Evolutionary conservation across 768 basidiomycete genomes (phyloP).

Genomic region (Tubosaeta brunneosetosa): DNA sequence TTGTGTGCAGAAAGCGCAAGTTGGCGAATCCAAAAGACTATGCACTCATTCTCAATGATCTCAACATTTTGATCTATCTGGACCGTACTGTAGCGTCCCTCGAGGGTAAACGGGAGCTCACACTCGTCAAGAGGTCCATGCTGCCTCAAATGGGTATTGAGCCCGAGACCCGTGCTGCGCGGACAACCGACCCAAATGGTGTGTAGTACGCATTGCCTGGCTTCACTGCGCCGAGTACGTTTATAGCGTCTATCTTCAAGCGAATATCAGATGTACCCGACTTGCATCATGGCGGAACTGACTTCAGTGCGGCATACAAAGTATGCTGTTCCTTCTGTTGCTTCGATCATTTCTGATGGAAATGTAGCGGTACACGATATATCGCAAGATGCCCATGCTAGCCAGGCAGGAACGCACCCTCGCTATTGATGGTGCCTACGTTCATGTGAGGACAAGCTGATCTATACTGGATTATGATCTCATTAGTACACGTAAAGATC

Average conservation of each 20-base stretch:
- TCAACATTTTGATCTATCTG: constrained; percentile 77
- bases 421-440: constrained; percentile 92
- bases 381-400: constrained; percentile 92
- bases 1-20: constrained; percentile 68
- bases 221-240: background rate
- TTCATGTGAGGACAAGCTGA: constrained; percentile 54
- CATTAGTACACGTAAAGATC: constrained; percentile 47
- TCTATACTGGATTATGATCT: background rate
- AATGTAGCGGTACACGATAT: constrained; percentile 80
- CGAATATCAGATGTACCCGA: constrained; percentile 67
- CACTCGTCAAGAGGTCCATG: constrained; percentile 75
- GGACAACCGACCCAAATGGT: constrained; percentile 93
- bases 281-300: constrained; percentile 56
- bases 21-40: constrained; percentile 72
- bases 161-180: constrained; percentile 56
- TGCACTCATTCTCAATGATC: constrained; percentile 61
- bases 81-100: constrained; percentile 96
- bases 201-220: constrained; percentile 12
- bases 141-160: constrained; percentile 68
- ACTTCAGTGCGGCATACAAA: constrained; percentile 85
- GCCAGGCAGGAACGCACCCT: constrained; percentile 87
- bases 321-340: constrained; percentile 32
- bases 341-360: background rate
- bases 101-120: constrained; percentile 79
- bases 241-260: constrained; percentile 87